Evolutionary conservation across 2,329 filamentous ascomycete genomes (phyloP).

Genomic region (Penicillium brasilianum): DNA sequence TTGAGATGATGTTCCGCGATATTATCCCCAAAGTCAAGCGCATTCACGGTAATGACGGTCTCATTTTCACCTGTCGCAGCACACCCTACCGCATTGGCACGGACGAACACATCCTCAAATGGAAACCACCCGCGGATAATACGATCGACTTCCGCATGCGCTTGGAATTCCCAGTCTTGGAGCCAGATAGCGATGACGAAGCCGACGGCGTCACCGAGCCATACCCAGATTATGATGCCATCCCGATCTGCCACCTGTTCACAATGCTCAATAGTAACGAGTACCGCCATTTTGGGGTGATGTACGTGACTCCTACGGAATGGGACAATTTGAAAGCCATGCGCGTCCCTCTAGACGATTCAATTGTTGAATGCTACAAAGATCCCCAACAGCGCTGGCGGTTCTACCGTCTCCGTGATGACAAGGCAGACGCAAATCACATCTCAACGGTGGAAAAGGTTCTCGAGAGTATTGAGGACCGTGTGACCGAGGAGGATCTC

Average conservation of each 20-base stretch:
- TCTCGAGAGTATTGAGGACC: slow-evolving; percentile 84
- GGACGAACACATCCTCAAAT: slow-evolving; percentile 92
- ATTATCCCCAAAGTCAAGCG: slow-evolving; percentile 76
- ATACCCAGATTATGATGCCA: slow-evolving; percentile 77
- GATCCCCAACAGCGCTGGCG: slow-evolving; percentile 79
- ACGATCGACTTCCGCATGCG: slow-evolving; percentile 88
- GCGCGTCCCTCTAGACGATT: slow-evolving; percentile 76
- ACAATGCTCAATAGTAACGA: slow-evolving; percentile 68
- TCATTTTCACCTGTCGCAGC: slow-evolving; percentile 95
- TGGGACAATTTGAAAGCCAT: slow-evolving; percentile 82
- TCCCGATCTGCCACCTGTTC: slow-evolving; percentile 74
- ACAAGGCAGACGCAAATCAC: slow-evolving; percentile 91
- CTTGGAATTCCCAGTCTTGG: slow-evolving; percentile 74
- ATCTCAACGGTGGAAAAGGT: slow-evolving; percentile 83
- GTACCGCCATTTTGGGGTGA: slow-evolving; percentile 69
- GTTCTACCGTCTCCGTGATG: slow-evolving; percentile 86
- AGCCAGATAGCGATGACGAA: slow-evolving; percentile 70
- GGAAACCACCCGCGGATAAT: slow-evolving; percentile 96
- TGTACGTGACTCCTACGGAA: slow-evolving; percentile 74
- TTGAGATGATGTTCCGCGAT: slow-evolving; percentile 89
- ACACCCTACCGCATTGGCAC: slow-evolving; percentile 88
- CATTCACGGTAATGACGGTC: slow-evolving; percentile 87
- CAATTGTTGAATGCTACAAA: slow-evolving; percentile 88
- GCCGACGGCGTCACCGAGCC: slow-evolving; percentile 67
- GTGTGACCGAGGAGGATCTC: slow-evolving; percentile 81